phyloP scores from a whole-genome alignment of 495 filamentous ascomycete genomes.

The Hypoxylon lenormandii region DNA sequence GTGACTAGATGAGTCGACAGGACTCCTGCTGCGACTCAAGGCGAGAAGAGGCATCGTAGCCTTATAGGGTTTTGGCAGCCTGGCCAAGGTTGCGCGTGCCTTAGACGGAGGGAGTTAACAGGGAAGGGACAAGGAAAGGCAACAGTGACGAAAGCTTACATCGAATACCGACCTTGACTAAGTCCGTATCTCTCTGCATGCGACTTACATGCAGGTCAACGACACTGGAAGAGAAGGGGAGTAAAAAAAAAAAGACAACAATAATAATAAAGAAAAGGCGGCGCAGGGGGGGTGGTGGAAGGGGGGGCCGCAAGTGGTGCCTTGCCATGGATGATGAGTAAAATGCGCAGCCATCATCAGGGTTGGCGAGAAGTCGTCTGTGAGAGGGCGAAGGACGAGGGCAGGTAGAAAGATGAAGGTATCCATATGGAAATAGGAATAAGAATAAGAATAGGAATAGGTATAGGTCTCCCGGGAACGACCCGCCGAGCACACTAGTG shows the following conservation, averaged over 20 bases:
- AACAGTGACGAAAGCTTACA: slow-evolving; percentile 49
- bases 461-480: slow-evolving; percentile 26
- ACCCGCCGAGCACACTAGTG: slow-evolving; percentile 42
- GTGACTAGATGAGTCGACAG: slow-evolving; percentile 54
- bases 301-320: slow-evolving; percentile 43
- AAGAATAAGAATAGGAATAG: slow-evolving; percentile 30
- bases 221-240: slow-evolving; percentile 19
- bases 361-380: slow-evolving; percentile 36
- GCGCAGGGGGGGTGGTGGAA: slow-evolving; percentile 43
- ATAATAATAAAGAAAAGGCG: slow-evolving; percentile 40
- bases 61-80: slow-evolving; percentile 56
- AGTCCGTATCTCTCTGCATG: slow-evolving; percentile 41
- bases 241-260: slow-evolving; percentile 31
- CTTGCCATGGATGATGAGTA: slow-evolving; percentile 47
- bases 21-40: slow-evolving; percentile 42
- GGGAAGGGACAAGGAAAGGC: slow-evolving; percentile 46
- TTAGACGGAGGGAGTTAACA: slow-evolving; percentile 31
- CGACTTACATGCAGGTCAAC: slow-evolving; percentile 50
- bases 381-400: slow-evolving; percentile 42
- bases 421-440: slow-evolving; percentile 39
- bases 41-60: slow-evolving; percentile 53
- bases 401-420: slow-evolving; percentile 28
- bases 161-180: slow-evolving; percentile 33
- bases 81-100: slow-evolving; percentile 43
- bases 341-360: slow-evolving; percentile 44